Evolutionary conservation across 2,329 filamentous ascomycete species (phyloP).

Genomic region (Fusarium virguliforme): DNA sequence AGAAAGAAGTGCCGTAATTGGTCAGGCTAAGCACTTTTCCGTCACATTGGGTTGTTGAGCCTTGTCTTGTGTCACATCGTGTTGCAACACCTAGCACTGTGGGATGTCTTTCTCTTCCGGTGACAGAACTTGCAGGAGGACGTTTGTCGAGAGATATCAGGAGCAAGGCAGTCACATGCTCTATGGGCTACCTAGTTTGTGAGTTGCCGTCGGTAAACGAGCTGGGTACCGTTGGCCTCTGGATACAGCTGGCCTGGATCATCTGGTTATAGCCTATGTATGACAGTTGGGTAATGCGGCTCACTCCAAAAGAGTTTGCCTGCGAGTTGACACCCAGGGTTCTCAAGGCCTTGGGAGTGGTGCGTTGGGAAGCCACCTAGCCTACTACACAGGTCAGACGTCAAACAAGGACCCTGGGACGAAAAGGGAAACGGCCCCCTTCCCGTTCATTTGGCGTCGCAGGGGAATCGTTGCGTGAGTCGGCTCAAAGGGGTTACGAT

Average conservation of each 20-base stretch:
- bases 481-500: constrained; percentile 45
- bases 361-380: constrained; percentile 1
- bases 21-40: constrained; percentile 22
- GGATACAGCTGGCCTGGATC: not conserved
- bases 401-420: constrained; percentile 34
- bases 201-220: not conserved
- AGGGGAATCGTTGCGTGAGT: constrained; percentile 44
- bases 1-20: constrained; percentile 47
- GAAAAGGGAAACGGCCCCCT: constrained; percentile 40
- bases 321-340: constrained; percentile 1
- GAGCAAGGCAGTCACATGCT: not conserved
- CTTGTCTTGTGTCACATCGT: constrained; percentile 13
- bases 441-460: constrained; percentile 38
- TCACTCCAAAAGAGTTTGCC: not conserved
- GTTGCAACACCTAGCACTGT: not conserved
- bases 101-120: not conserved
- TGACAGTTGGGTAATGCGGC: not conserved
- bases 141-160: not conserved
- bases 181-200: not conserved
- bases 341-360: not conserved
- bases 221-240: not conserved
- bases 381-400: constrained; percentile 19
- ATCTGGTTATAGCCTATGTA: not conserved
- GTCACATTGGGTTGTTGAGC: constrained; percentile 19
- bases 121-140: not conserved